These are phyloP conservation scores for Leptodontidium sp. DNA, from an alignment of 2,329 filamentous ascomycete species.

Conservation along the genomic window DNA sequence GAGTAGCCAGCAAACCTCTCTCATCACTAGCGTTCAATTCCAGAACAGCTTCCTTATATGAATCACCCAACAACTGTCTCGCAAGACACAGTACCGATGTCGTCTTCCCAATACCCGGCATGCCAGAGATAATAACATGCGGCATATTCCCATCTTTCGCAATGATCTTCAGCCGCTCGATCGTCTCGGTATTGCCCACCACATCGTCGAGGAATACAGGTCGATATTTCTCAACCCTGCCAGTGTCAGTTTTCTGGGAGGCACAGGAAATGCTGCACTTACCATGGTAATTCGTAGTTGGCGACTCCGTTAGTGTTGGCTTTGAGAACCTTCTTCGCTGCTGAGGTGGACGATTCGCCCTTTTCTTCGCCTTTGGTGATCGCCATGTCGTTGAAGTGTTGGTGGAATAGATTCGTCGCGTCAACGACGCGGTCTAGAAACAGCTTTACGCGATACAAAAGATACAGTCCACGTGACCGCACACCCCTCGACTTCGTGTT, in stretches of 20 bases:
- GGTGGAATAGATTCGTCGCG: conserved; percentile 33
- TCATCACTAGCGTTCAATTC: conserved; percentile 98
- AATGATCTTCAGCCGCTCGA: conserved; percentile 97
- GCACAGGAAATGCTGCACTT: conserved; percentile 35
- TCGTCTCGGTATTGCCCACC: conserved; percentile 96
- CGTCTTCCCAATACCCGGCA: conserved; percentile 99
- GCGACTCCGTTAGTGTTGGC: conserved; percentile 58
- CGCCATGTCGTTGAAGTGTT: conserved; percentile 36
- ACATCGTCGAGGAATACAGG: conserved; percentile 95
- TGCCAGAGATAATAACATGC: conserved; percentile 98
- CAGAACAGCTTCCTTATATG: conserved; percentile 96
- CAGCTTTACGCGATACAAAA: conserved; percentile 34
- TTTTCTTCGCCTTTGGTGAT: conserved; percentile 46
- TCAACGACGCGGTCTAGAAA: conserved; percentile 32
- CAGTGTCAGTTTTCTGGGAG: conserved; percentile 28
- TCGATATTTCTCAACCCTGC: conserved; percentile 97
- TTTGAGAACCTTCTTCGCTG: conserved; percentile 63
- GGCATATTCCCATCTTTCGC: conserved; percentile 99
- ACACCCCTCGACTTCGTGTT: not conserved
- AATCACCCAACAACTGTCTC: conserved; percentile 86
- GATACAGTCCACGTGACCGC: conserved; percentile 16
- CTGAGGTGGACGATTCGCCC: conserved; percentile 68
- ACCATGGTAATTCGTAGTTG: conserved; percentile 84
- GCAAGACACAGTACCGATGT: conserved; percentile 94
- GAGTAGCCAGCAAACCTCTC: conserved; percentile 63